Conservation (phyloP, 768 basidiomycete genomes). For the Tulasnella sp. region DNA sequence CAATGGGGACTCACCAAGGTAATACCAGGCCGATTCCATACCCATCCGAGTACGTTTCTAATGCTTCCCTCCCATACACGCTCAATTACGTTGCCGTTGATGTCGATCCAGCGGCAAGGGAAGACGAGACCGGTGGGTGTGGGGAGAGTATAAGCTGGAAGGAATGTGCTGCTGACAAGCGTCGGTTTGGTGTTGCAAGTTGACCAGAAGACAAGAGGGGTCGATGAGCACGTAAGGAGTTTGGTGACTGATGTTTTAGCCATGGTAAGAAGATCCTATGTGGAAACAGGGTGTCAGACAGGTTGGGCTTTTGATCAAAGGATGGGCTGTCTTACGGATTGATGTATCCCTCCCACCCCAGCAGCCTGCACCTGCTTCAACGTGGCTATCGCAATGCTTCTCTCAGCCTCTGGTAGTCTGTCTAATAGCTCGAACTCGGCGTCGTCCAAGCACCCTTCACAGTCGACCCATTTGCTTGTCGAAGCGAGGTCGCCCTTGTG, state of each 20-base stretch:
- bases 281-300: no score
- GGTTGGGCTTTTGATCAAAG: no score
- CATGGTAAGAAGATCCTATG: neutral
- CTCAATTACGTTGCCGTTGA: conserved; percentile 45
- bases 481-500: neutral
- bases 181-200: conserved; percentile 46
- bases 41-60: conserved; percentile 50
- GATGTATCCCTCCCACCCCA: no score
- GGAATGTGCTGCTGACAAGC: conserved; percentile 39
- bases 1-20: conserved; percentile 41
- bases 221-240: conserved; percentile 1
- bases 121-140: conserved; percentile 26
- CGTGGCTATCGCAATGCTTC: neutral
- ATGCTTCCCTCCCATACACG: conserved; percentile 64
- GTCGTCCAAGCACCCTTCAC: conserved; percentile 18
- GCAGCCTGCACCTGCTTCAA: conserved; percentile 15
- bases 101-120: conserved; percentile 68
- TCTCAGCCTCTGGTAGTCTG: conserved; percentile 25
- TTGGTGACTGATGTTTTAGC: neutral
- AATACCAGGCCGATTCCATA: conserved; percentile 62
- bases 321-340: no score
- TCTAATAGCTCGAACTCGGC: conserved; percentile 26
- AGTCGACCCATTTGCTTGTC: neutral
- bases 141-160: conserved; percentile 21
- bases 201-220: conserved; percentile 56